Base-by-base conservation (phyloP, 352 stramenopile species). In the Globisporangium iwayamae region DNA sequence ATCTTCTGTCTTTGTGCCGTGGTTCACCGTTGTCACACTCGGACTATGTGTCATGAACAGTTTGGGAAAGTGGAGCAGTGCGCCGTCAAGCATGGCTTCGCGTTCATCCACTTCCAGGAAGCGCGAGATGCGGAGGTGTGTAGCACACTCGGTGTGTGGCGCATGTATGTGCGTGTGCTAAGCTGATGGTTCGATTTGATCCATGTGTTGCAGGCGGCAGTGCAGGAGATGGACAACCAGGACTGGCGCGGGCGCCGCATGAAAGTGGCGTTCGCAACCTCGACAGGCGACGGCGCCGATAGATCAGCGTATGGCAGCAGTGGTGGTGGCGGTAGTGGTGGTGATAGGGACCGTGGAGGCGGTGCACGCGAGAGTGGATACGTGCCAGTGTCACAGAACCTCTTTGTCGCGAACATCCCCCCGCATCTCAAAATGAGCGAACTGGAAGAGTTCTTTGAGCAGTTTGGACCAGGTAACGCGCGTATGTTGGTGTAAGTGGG, bases 331-430 rank as follows among this genome's bases (percentile, higher is more conserved):
- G 36, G 41, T 14, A 11, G 39, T 28, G 16, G 38, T 22, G 18
- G 41, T n/a, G 41, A 22, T 16, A 32, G 45, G 8, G 53, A 43
- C 30, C 30, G 14, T 46, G 39, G 56, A 20, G 45, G 54, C 38
- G 34, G 43, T 22, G 16, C 41, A 8, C 20, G 38, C 5, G 32
- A 61, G 13, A 6, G 46, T 7, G 30, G 36, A 18, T 25, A 56
- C 20, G 46, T 47, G 13, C 62, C 63, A 25, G 68, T 70, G 34
- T 83, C 76, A 48, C 59, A 65, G 52, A 89, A 81, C 34, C 58
- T 89, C 36, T 89, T 88, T 54, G 76, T 89, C 47, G 80, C 67
- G 53, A 89, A 89, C 62, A 89, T 89, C 54, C 76, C 76, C 13
- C 70, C 80, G 7, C 75, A 89, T 34, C 74, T 87, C 57, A 85